phyloP scores from a whole-genome alignment of 2,329 filamentous ascomycete genomes.

The Myotisia sp. region DNA sequence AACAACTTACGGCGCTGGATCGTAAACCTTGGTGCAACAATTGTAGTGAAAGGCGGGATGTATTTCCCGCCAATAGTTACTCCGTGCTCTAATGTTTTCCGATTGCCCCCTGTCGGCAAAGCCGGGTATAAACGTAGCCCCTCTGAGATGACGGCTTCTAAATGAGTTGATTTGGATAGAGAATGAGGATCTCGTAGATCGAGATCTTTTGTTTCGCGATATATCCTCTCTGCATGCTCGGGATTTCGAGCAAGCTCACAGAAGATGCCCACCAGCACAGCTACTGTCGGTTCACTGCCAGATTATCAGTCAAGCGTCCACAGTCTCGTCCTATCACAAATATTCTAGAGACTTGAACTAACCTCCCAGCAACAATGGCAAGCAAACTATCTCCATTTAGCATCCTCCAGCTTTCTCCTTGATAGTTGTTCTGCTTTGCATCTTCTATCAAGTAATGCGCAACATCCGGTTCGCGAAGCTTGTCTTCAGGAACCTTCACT shows the following conservation, averaged over 20 bases:
- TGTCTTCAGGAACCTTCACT: no score
- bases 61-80: no score
- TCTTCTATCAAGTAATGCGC: slow-evolving; percentile 16
- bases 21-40: no score
- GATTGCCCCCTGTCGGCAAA: no score
- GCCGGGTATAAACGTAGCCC: no score
- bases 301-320: neutral
- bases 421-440: slow-evolving; percentile 10
- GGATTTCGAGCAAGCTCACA: slow-evolving; percentile 24
- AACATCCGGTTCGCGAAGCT: slow-evolving; percentile 12
- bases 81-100: no score
- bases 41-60: no score
- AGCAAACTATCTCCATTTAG: slow-evolving; percentile 17
- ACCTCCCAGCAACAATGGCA: slow-evolving; percentile 20
- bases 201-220: slow-evolving; percentile 19
- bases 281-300: slow-evolving; percentile 7
- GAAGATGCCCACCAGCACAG: slow-evolving; percentile 28
- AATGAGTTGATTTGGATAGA: slow-evolving; percentile 3
- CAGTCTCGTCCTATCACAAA: no score
- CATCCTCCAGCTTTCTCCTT: slow-evolving; percentile 14
- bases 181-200: neutral
- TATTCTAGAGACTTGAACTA: neutral
- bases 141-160: slow-evolving; percentile 32
- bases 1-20: no score
- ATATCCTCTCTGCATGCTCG: slow-evolving; percentile 18